A percentile compares a stretch with the other conserved stretches of the same genome.
Conservation (phyloP, 495 filamentous ascomycete species). For the Trypethelium eluteriae region DNA sequence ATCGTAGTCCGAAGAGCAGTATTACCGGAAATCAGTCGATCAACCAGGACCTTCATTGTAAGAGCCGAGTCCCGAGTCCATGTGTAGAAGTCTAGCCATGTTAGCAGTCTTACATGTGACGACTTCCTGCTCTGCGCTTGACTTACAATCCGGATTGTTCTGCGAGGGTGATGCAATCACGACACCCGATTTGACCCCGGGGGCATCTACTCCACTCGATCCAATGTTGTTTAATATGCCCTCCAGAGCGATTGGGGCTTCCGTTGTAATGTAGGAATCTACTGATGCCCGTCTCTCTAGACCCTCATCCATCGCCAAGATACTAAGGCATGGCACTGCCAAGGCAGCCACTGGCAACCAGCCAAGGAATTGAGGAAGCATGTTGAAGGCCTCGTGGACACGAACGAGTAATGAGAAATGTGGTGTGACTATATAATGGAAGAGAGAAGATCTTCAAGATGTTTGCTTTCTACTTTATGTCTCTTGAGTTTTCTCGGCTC, state of each 20-base stretch:
- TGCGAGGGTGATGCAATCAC: constrained; percentile 58
- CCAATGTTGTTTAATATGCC: constrained; percentile 57
- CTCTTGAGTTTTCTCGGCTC: too few relatives aligned
- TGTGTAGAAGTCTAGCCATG: constrained; percentile 49
- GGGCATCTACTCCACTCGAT: constrained; percentile 41
- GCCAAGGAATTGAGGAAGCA: background rate
- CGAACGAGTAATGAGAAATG: background rate
- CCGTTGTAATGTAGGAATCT: constrained; percentile 48
- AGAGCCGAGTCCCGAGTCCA: constrained; percentile 69
- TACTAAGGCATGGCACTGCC: background rate
- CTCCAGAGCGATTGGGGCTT: constrained; percentile 46
- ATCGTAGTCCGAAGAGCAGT: constrained; percentile 46
- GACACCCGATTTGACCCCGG: constrained; percentile 44
- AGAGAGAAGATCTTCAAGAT: too few relatives aligned
- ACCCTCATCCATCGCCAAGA: background rate
- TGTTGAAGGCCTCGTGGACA: background rate
- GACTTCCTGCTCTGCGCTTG: background rate
- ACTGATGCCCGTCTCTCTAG: constrained; percentile 24
- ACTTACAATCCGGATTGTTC: constrained; percentile 53
- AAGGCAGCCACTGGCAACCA: background rate
- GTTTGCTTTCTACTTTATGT: too few relatives aligned
- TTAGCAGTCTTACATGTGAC: background rate
- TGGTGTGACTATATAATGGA: background rate
- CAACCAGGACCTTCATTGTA: constrained; percentile 53
- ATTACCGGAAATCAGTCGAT: constrained; percentile 51